Base-by-base conservation (phyloP, 1,139 yeast species). In the Blastobotrys persicus region DNA sequence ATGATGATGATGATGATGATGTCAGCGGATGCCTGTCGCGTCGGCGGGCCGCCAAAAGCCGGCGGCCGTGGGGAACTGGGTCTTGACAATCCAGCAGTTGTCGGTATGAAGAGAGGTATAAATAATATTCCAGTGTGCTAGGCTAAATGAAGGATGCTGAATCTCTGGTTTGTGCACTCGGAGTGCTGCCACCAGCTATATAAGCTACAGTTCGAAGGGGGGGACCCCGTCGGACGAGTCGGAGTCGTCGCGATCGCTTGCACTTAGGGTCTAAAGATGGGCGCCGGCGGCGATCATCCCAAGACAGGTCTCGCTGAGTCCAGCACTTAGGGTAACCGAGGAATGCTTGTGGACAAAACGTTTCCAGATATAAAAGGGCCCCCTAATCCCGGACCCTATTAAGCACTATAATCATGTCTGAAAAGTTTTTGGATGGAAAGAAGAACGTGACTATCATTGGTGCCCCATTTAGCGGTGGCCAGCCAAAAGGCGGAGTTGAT, bases 391-490 rank as follows among this genome's bases (percentile, higher is more conserved):
- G 14, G n/a, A 5, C n/a, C 14, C 14, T 31, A 5, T 5, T 31
- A 9, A 5, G 5, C 28, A 23, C 28, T 23, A 23, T 6, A 23
- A 23, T 9, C 9, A 23, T 23, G 20, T 45, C 34, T 11, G 35
- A 14, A 33, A 48, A 49, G 20, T 51, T 51, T 46, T 50, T 50
- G 43, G 53, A 58, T 26, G 44, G 53, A 9, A 55, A 59, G 42
- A 53, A 56, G 14, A 23, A 23, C 9, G 53, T 61, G 12, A 52
- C 58, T 17, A 72, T 89, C 50, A 79, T 89, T 57, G 75, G 83
- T 23, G 96, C 96, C 0, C 96, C 97, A 47, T 89, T 89, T 66
- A 82, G 91, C 33, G 98, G 97, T n/a, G 98, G 98, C 52, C 98
- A 91, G 69, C 94, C 91, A 47, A 86, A 87, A 62, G 80, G 84